phyloP scores from a whole-genome alignment of 306 rosid genomes.

The Erythrophleum fordii region DNA sequence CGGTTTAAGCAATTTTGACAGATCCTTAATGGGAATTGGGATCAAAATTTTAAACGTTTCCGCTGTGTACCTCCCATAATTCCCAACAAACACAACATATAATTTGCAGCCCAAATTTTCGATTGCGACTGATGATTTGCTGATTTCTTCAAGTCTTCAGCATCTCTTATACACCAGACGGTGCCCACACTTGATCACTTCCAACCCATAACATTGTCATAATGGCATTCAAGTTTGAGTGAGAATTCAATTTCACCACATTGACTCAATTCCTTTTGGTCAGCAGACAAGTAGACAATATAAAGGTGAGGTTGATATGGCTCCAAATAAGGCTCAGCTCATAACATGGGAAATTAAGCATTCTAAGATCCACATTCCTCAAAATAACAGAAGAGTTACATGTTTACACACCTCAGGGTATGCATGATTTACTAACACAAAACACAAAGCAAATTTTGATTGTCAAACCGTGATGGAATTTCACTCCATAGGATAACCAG shows the following conservation, averaged over 20 bases:
- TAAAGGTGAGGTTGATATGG: background rate
- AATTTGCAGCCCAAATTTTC: background rate
- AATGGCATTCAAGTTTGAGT: background rate
- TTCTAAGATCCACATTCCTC: background rate
- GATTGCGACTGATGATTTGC: background rate
- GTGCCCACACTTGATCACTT: background rate
- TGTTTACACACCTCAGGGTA: background rate
- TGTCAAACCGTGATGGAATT: background rate
- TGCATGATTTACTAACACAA: constrained; percentile 32
- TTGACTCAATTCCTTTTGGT: background rate
- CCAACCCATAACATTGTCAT: background rate
- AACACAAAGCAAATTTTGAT: constrained; percentile 43
- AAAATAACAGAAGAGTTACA: background rate
- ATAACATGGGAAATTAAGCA: background rate
- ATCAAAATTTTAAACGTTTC: no score
- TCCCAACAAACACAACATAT: background rate
- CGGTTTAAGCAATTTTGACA: no score
- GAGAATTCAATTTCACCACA: background rate
- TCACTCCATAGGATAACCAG: background rate
- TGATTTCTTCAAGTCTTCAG: background rate
- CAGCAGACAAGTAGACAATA: background rate
- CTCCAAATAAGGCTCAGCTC: background rate
- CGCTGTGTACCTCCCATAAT: no score
- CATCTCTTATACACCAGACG: background rate
- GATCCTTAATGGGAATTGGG: no score